Conservation (phyloP, 2,329 filamentous ascomycete genomes). For the Hymenoscyphus linearis region DNA sequence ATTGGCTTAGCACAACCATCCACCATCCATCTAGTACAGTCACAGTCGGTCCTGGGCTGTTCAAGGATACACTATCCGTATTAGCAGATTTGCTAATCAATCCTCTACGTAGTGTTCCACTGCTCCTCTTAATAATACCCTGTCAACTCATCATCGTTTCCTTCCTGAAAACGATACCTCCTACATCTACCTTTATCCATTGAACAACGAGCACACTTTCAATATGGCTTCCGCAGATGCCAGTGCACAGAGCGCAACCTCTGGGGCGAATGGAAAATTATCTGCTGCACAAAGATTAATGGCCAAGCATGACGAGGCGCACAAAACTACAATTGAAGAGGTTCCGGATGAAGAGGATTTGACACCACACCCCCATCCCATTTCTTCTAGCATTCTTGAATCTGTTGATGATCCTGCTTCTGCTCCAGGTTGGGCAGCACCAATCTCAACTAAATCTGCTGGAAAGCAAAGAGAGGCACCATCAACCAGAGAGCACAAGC, state of each 20-base stretch:
- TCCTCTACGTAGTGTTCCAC: not conserved
- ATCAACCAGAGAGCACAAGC: constrained; percentile 32
- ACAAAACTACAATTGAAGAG: constrained; percentile 71
- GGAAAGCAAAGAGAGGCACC: constrained; percentile 61
- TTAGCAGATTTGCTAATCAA: not conserved
- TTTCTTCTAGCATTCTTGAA: constrained; percentile 34
- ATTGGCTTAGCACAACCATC: not conserved
- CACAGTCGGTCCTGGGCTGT: not conserved
- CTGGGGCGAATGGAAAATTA: constrained; percentile 20
- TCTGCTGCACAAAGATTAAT: constrained; percentile 50
- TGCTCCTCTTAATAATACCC: not conserved
- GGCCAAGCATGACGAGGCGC: constrained; percentile 52
- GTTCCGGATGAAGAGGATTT: constrained; percentile 76
- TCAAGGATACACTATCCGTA: not conserved
- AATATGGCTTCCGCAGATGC: constrained; percentile 27
- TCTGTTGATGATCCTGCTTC: constrained; percentile 35
- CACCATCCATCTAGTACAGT: not conserved
- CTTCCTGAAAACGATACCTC: not conserved
- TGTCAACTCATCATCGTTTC: not conserved
- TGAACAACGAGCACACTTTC: constrained; percentile 3
- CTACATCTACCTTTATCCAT: constrained; percentile 5
- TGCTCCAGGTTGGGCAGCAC: constrained; percentile 43
- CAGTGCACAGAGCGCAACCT: constrained; percentile 5
- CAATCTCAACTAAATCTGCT: constrained; percentile 57
- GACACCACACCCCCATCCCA: constrained; percentile 48